Evolutionary conservation across 2,329 filamentous ascomycete species (phyloP), one percentile per base, ranked within the genome.

Genomic region (Fusarium verticillioides): DNA sequence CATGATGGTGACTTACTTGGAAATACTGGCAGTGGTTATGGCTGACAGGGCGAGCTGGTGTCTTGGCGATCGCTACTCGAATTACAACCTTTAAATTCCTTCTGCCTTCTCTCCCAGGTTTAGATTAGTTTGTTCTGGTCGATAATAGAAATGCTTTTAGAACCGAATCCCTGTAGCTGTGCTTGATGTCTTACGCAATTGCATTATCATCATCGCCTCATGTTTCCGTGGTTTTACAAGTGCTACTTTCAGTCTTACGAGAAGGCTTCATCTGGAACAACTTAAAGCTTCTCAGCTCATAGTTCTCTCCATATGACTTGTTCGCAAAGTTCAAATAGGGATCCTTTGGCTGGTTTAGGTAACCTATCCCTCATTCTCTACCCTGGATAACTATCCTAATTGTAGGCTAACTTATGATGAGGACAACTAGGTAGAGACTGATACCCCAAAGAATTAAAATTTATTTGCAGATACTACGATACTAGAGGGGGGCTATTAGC

Each of bases 121-220:
- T n/a, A 9, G 7, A 18, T n/a, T 3, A 12, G 21, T 49, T 32
- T 18, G 21, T 2, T 26, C 12, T 15, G 9, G 18, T 15, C n/a
- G 12, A 26, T 11, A 21, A 26, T 36, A 21, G 2, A 2, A 19
- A 0, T 3, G 2, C 7, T 19, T 19, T 26, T 1, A 26, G 4
- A 19, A 15, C 2, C 26, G 9, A 2, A 11, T 36, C 18, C 19
- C 12, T 11, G 9, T 21, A 19, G n/a, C n/a, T 52, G 6, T 52
- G 49, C 3, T 36, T n/a, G 4, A 52, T 36, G 12, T 52, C 12
- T 18, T n/a, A 19, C 15, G 5, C 7, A 15, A 32, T 13, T 7
- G 30, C 30, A 32, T 32, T 32, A 32, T 13, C 30, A 13, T 13
- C 30, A 32, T 32, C 30, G 30, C 30, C 30, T 32, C 30, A 32